Evolutionary conservation across 208 protist genomes (phyloP), one percentile per base, ranked within the genome.

Genomic region (Angomonas ambiguus): DNA sequence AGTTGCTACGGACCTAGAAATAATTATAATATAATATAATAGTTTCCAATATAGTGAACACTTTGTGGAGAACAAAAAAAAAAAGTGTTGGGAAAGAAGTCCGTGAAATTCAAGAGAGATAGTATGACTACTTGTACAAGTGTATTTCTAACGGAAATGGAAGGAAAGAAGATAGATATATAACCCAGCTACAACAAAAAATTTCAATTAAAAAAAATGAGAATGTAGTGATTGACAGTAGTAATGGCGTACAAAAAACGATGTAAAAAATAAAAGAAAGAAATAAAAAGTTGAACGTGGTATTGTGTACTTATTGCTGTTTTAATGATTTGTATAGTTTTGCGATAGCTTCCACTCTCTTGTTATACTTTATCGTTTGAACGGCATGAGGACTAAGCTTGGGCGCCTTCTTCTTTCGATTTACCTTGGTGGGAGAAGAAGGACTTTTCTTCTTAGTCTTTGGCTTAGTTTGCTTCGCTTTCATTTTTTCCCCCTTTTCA

Each of bases 331-430:
- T 77, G 80, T 83, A 95, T 35, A 95, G 74, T 10, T 83, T 77
- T n/a, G 86, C 89, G 49, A 95, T 95, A 10, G 79, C 82, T 33
- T 72, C 80, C 8, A 95, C 83, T 33, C 89, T 78, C 33, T 92
- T 92, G 72, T 95, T 95, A 72, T 95, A 95, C 64, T 87, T 88
- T 34, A 85, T 83, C 38, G 80, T 79, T 62, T 92, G 83, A 11
- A 70, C 60, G 33, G 79, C 62, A 51, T 92, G 72, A 45, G 71
- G 63, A 28, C 68, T 81, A 3, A 80, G 42, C 16, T 49, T 53
- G 5, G 35, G 35, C 5, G 35, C 57, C n/a, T 38, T 59, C 27
- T 53, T 59, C 8, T 18, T n/a, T 31, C 20, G 31, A 0, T 22
- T 0, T 32, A 18, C 31, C 60, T 61, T 25, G 61, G 45, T 11